These are phyloP conservation scores for Cryptococcus floricola DNA, from an alignment of 1,284 basidiomycete species.

Conservation along the genomic window DNA sequence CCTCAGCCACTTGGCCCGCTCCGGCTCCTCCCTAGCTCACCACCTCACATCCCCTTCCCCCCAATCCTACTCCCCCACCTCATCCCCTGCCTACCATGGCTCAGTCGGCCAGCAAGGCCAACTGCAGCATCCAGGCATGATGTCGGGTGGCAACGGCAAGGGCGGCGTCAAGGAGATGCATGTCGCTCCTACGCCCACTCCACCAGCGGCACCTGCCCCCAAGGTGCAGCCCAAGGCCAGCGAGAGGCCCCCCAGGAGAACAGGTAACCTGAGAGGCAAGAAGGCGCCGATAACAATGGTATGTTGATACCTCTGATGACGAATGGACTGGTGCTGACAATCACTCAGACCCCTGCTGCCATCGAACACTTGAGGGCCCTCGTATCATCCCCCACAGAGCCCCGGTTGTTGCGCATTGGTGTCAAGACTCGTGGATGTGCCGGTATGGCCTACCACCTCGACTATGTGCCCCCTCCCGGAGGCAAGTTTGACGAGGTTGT, in stretches of 20 bases:
- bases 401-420: conserved; percentile 89
- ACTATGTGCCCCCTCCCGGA: conserved; percentile 86
- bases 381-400: conserved; percentile 53
- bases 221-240: not conserved
- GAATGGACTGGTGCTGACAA: not conserved
- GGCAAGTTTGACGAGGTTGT: conserved; percentile 95
- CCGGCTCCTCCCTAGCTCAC: conserved; percentile 5
- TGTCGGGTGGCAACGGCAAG: conserved; percentile 12
- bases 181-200: conserved; percentile 5
- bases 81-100: conserved; percentile 19
- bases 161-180: conserved; percentile 4
- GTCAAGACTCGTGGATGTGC: conserved; percentile 99
- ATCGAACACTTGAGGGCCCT: conserved; percentile 68
- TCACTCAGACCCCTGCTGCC: conserved; percentile 70
- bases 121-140: no score
- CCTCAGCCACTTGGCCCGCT: not conserved
- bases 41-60: conserved; percentile 5
- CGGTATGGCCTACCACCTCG: conserved; percentile 93
- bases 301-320: conserved; percentile 40
- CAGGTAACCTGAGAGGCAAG: conserved; percentile 57
- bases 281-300: conserved; percentile 82
- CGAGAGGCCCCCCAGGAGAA: conserved; percentile 17
- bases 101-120: conserved; percentile 3
- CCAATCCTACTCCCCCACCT: conserved; percentile 24
- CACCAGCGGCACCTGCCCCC: conserved; percentile 1